Percentiles rank a stretch among this genome's conserved stretches.
phyloP scores from a whole-genome alignment of 2,329 filamentous ascomycete genomes.

The Sporothrix pseudoabietina region DNA sequence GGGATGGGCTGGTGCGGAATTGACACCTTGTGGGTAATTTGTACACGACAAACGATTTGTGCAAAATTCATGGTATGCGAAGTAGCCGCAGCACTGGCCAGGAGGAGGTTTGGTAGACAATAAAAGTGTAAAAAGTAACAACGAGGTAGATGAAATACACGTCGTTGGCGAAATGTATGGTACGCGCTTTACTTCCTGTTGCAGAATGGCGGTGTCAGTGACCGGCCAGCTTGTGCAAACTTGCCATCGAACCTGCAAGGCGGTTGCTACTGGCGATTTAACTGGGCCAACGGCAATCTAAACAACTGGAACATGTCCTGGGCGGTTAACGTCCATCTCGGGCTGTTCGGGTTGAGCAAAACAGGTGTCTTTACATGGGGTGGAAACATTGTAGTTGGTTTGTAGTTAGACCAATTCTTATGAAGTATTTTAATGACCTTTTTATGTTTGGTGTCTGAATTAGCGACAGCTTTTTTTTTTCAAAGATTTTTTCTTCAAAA shows the following conservation, averaged over 20 bases:
- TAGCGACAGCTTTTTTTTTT: too few relatives aligned
- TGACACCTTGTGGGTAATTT: neutral
- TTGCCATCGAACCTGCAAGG: slow-evolving; percentile 34
- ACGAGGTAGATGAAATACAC: neutral
- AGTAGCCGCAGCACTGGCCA: neutral
- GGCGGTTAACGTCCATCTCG: neutral
- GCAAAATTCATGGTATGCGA: neutral
- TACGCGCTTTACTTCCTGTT: neutral
- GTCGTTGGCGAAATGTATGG: neutral
- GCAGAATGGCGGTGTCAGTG: slow-evolving; percentile 33
- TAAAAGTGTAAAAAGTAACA: neutral
- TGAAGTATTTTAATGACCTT: too few relatives aligned
- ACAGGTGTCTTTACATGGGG: neutral
- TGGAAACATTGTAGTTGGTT: too few relatives aligned
- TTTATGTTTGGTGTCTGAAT: too few relatives aligned
- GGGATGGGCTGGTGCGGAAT: neutral
- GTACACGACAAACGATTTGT: neutral
- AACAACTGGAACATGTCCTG: slow-evolving; percentile 36
- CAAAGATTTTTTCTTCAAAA: too few relatives aligned
- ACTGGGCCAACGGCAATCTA: slow-evolving; percentile 36
- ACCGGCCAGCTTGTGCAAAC: slow-evolving; percentile 31
- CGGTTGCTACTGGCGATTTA: slow-evolving; percentile 37
- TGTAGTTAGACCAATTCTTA: too few relatives aligned
- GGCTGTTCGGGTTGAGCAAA: neutral
- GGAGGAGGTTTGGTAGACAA: neutral